Percentiles rank a stretch among this genome's conserved stretches.
Conservation (phyloP, 352 stramenopile species). For the Phytophthora europaea region DNA sequence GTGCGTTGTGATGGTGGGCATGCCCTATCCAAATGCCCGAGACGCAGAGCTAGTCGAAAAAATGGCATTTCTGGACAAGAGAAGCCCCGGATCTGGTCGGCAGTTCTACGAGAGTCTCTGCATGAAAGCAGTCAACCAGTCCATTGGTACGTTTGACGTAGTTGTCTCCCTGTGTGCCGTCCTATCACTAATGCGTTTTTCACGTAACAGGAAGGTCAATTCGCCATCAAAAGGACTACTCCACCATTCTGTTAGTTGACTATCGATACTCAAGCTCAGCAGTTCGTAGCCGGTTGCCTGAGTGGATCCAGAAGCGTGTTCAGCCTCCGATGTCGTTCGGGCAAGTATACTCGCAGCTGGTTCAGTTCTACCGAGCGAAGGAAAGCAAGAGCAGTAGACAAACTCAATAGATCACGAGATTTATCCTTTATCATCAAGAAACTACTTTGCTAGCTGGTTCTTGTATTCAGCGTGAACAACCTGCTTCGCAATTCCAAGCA, state of each 20-base stretch:
- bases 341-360: slow-evolving; percentile 76
- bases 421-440: slow-evolving; percentile 16
- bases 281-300: slow-evolving; percentile 74
- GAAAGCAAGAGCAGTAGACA: slow-evolving; percentile 22
- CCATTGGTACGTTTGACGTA: slow-evolving; percentile 85
- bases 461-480: slow-evolving; percentile 77
- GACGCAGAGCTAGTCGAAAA: slow-evolving; percentile 98
- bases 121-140: slow-evolving; percentile 99
- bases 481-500: slow-evolving; percentile 87
- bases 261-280: slow-evolving; percentile 88
- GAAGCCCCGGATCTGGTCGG: slow-evolving; percentile 66
- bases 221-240: slow-evolving; percentile 98
- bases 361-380: slow-evolving; percentile 83
- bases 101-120: slow-evolving; percentile 98
- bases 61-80: slow-evolving; percentile 94
- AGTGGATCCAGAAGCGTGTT: slow-evolving; percentile 88
- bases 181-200: slow-evolving; percentile 14
- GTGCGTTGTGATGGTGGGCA: slow-evolving; percentile 98
- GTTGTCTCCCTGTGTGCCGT: background rate
- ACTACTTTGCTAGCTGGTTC: slow-evolving; percentile 43
- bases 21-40: slow-evolving; percentile 98
- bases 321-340: slow-evolving; percentile 74
- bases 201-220: slow-evolving; percentile 91
- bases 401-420: slow-evolving; percentile 22
- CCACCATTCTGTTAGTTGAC: slow-evolving; percentile 97